These are phyloP conservation scores for Plasmodium sp. DNA, from an alignment of 169 alveolate genomes.

Conservation along the genomic window DNA sequence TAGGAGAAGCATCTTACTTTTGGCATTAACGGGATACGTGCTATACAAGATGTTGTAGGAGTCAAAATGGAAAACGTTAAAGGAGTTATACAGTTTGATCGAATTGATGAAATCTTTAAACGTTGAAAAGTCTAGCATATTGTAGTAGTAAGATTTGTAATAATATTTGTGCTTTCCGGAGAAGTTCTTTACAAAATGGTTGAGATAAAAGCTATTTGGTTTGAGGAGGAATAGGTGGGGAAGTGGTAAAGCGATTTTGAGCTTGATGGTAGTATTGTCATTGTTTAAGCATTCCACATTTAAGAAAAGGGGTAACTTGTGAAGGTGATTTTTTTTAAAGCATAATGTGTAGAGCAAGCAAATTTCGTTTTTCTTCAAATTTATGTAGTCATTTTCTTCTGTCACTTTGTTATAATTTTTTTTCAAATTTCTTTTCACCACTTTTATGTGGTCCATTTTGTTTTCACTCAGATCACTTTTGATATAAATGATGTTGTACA, in stretches of 20 bases:
- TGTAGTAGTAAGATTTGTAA: constrained; percentile 42
- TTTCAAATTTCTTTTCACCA: constrained; percentile 49
- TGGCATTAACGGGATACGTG: constrained; percentile 35
- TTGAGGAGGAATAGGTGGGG: constrained; percentile 26
- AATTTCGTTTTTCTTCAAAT: constrained; percentile 61
- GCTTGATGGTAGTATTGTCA: constrained; percentile 49
- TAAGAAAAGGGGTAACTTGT: constrained; percentile 17
- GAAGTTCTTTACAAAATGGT: constrained; percentile 15
- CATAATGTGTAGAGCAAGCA: constrained; percentile 52
- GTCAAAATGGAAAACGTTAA: constrained; percentile 61
- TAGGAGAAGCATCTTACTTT: constrained; percentile 23
- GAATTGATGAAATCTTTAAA: constrained; percentile 38
- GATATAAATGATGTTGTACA: constrained; percentile 43
- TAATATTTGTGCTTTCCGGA: constrained; percentile 22
- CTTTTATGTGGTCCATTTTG: constrained; percentile 46
- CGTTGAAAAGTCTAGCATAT: constrained; percentile 3
- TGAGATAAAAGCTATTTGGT: constrained; percentile 56
- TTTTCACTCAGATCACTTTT: constrained; percentile 45
- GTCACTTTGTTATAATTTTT: constrained; percentile 19
- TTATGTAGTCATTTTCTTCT: constrained; percentile 65
- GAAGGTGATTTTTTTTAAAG: constrained; percentile 11
- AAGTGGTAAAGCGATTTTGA: constrained; percentile 44
- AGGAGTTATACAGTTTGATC: constrained; percentile 49
- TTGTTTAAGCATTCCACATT: constrained; percentile 57
- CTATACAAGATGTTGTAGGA: constrained; percentile 34